Base-by-base conservation (phyloP, 257 asterid genomes). In the Eustoma russellianum region DNA sequence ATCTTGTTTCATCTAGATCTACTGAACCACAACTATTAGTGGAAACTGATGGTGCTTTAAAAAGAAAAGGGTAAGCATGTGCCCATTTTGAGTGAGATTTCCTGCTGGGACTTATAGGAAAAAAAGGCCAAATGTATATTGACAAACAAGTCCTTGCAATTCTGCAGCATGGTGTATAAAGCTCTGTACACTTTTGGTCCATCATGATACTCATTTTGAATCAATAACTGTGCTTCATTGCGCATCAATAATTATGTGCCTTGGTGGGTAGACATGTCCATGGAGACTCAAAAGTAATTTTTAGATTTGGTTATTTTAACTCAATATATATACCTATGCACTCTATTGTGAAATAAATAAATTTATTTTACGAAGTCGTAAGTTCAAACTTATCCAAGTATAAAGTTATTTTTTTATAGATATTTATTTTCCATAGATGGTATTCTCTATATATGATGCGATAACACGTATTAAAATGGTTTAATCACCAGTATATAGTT, bases 21-120 rank as follows among this genome's bases (percentile, higher is more conserved):
- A 71, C 85, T 34, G 33, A 54, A 62, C 51, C 28, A 60, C 71
- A 78, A 82, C 72, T 61, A 17, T 16, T 0, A 43, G 64, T 66
- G 78, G 75, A 45, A 64, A 49, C 49, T 48, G 76, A 19, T 19
- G 1, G 51, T 73, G 52, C 62, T 61, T 73, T 69, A 82, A 59
- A 62, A 68, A 79, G 55, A 70, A 58, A 73, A 7, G 65, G 54
- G 65, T 19, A 15, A 38, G 7, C 66, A 44, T 33, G 24, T 34
- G 50, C 15, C n/a, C 0, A 6, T 12, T 62, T 61, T 53, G 58
- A 54, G 60, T 55, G 46, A 55, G 30, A 24, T 47, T 51, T 57
- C 51, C 64, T 57, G 59, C 57, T 59, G 51, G 1, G 38, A 17
- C 50, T 45, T 33, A 40, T 2, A 3, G 5, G 18, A 34, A 52